Percentiles rank a stretch among this genome's conserved stretches.
Evolutionary conservation across 805 yeast species (phyloP).

Genomic region (Cyberlindnera samutprakarnensis): DNA sequence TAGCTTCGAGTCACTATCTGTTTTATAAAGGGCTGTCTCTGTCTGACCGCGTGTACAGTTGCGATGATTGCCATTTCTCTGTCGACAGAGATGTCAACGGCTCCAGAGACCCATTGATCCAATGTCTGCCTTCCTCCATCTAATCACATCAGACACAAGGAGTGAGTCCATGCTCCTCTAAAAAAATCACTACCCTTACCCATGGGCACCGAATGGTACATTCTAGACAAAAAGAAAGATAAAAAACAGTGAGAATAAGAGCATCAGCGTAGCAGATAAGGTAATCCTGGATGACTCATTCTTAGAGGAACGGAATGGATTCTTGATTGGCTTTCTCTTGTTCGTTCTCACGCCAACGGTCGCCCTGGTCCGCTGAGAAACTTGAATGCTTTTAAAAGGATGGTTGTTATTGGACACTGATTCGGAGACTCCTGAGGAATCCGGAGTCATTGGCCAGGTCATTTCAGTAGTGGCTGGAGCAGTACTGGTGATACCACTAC

Average conservation of each 20-base stretch:
- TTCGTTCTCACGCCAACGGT: background rate
- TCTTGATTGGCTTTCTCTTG: constrained; percentile 1
- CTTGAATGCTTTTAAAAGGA: background rate
- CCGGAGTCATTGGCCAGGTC: background rate
- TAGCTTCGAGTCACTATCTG: too few relatives aligned
- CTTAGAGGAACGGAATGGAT: constrained; percentile 1
- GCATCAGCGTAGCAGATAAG: background rate
- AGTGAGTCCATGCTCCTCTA: background rate
- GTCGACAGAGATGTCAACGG: too few relatives aligned
- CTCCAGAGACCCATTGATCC: too few relatives aligned
- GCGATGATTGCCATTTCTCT: too few relatives aligned
- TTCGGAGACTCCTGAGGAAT: background rate
- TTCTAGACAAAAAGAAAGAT: background rate
- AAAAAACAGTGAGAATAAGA: background rate
- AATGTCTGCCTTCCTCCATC: too few relatives aligned
- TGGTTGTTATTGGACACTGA: background rate
- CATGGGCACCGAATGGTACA: background rate
- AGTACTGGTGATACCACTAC: background rate
- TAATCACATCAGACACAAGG: background rate
- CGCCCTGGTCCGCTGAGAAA: background rate
- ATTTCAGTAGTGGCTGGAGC: background rate
- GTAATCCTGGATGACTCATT: background rate
- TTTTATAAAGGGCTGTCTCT: too few relatives aligned
- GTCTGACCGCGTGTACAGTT: too few relatives aligned
- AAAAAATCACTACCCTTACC: background rate